A percentile compares a stretch with the other conserved stretches of the same genome.
Conservation (phyloP, 2,329 filamentous ascomycete species). For the Aphanoascus verrucosus region DNA sequence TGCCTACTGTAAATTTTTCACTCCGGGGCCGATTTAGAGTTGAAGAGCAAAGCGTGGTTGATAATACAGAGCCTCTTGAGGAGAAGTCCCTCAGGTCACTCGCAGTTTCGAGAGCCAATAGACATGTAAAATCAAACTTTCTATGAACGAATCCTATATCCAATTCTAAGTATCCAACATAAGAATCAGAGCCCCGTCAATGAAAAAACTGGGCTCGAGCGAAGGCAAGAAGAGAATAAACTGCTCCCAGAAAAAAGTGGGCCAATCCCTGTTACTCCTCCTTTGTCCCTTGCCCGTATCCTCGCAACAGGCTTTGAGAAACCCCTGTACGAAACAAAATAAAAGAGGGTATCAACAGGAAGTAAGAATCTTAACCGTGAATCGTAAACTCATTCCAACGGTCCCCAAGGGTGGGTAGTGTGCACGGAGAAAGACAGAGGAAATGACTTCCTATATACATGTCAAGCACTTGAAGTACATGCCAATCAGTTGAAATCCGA, state of each 20-base stretch:
- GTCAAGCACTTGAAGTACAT: not conserved
- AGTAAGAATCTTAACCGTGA: conserved; percentile 1
- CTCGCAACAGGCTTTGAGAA: not conserved
- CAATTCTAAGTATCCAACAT: not conserved
- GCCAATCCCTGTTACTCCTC: not conserved
- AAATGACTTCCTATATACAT: conserved; percentile 8
- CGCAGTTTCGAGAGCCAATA: no score
- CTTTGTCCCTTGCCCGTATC: not conserved
- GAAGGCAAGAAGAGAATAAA: conserved; percentile 1
- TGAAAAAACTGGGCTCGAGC: not conserved
- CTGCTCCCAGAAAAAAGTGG: not conserved
- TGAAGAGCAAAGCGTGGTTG: no score
- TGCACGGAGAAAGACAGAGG: not conserved
- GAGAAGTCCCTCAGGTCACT: no score
- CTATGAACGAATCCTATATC: not conserved
- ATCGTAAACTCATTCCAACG: conserved; percentile 9
- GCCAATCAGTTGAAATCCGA: not conserved
- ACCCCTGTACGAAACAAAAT: not conserved
- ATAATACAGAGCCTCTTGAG: no score
- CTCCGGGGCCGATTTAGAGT: no score
- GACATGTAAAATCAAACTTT: not conserved
- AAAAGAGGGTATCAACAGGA: conserved; percentile 1
- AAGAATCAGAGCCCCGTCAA: not conserved
- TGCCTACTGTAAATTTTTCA: no score
- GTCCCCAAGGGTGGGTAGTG: not conserved